phyloP scores from a whole-genome alignment of 2,329 filamentous ascomycete species.

The Triangularia setosa region DNA sequence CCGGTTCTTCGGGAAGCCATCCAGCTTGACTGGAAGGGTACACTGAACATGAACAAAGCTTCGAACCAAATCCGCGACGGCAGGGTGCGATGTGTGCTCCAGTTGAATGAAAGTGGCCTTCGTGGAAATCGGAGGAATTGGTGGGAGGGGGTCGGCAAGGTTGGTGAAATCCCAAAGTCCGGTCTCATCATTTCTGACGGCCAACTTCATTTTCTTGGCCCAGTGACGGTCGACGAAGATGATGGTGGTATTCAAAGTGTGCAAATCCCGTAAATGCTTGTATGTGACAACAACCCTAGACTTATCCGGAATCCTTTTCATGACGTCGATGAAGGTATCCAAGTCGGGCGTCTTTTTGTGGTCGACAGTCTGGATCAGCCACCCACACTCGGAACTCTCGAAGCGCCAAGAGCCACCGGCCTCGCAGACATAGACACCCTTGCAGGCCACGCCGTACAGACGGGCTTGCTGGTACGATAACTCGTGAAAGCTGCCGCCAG shows the following conservation, averaged over 20 bases:
- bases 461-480: conserved; percentile 97
- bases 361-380: conserved; percentile 89
- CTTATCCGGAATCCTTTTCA: conserved; percentile 78
- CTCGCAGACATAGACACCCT: conserved; percentile 93
- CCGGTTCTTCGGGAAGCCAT: conserved; percentile 92
- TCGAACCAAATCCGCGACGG: conserved; percentile 87
- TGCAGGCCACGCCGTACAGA: conserved; percentile 85
- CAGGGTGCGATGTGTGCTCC: conserved; percentile 80
- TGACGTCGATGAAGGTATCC: conserved; percentile 83
- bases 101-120: conserved; percentile 90
- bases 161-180: conserved; percentile 95
- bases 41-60: conserved; percentile 94
- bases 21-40: conserved; percentile 90
- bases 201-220: conserved; percentile 91
- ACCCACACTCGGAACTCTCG: conserved; percentile 84
- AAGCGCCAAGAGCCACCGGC: conserved; percentile 93
- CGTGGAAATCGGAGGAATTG: conserved; percentile 65
- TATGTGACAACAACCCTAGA: conserved; percentile 90
- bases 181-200: conserved; percentile 81
- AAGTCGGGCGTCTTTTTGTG: conserved; percentile 87
- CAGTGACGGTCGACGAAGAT: conserved; percentile 93
- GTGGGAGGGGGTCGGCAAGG: conserved; percentile 74
- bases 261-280: conserved; percentile 89
- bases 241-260: conserved; percentile 90
- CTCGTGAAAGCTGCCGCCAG: conserved; percentile 91